A percentile compares a stretch with the other conserved stretches of the same genome.
phyloP scores from a whole-genome alignment of 2,329 filamentous ascomycete species.

The Cladosporium sphaerospermum region DNA sequence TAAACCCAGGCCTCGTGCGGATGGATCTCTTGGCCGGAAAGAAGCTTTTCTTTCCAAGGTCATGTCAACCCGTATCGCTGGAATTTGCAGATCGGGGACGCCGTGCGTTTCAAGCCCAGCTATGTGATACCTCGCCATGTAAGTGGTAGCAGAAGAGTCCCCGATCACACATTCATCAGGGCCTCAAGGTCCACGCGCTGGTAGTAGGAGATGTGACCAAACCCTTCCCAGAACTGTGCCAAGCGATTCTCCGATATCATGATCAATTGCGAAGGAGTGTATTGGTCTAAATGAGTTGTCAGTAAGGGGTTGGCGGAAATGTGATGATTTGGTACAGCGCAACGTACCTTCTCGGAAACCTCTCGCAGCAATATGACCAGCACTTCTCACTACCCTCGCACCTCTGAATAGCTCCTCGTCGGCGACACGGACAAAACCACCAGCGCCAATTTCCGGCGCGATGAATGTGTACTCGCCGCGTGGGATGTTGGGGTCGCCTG shows the following conservation, averaged over 20 bases:
- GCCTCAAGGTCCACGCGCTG: constrained; percentile 42
- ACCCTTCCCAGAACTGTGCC: constrained; percentile 67
- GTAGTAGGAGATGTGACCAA: constrained; percentile 45
- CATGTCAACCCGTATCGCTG: no score
- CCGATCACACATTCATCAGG: constrained; percentile 18
- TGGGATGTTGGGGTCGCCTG: constrained; percentile 84
- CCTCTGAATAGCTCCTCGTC: constrained; percentile 66
- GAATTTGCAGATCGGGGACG: no score
- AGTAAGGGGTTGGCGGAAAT: neutral
- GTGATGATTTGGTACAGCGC: neutral
- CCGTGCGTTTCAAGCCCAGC: no score
- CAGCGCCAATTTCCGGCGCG: constrained; percentile 66
- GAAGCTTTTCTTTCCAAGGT: no score
- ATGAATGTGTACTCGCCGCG: constrained; percentile 79
- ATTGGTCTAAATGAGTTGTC: constrained; percentile 54
- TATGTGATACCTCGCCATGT: no score
- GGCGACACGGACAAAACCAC: constrained; percentile 58
- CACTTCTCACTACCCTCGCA: constrained; percentile 64
- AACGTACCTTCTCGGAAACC: constrained; percentile 66
- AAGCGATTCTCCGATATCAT: constrained; percentile 70
- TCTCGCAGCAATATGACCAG: constrained; percentile 68
- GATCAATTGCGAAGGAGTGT: constrained; percentile 68
- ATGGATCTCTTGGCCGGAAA: no score
- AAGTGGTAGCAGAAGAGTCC: no score
- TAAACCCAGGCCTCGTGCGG: no score